Conservation (phyloP, 2,329 filamentous ascomycete genomes). For the Monilinia vaccinii-corymbosi region DNA sequence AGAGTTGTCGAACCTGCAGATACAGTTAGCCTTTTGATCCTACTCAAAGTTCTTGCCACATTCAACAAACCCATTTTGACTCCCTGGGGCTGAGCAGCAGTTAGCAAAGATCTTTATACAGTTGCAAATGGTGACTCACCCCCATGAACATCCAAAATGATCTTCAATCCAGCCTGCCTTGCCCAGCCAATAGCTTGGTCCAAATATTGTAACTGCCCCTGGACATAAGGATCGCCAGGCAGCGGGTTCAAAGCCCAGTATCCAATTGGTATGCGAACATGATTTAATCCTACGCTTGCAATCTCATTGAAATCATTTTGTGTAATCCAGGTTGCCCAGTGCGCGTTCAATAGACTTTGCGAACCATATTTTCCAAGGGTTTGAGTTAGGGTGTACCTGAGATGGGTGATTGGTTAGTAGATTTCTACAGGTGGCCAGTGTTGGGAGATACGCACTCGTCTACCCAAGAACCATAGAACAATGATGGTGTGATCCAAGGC, state of each 20-base stretch:
- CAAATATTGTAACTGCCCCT: constrained; percentile 50
- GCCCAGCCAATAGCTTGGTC: constrained; percentile 52
- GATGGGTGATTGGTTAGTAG: background rate
- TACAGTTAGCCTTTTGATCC: background rate
- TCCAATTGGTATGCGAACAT: constrained; percentile 56
- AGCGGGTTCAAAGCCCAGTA: constrained; percentile 52
- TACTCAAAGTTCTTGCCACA: background rate
- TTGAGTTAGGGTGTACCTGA: constrained; percentile 30
- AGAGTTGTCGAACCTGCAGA: constrained; percentile 48
- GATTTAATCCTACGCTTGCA: constrained; percentile 43
- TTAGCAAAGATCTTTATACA: background rate
- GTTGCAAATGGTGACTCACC: constrained; percentile 33
- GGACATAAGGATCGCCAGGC: constrained; percentile 49
- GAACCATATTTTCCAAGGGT: constrained; percentile 39
- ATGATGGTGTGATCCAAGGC: constrained; percentile 47
- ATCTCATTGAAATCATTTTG: constrained; percentile 36
- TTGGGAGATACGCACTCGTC: constrained; percentile 28
- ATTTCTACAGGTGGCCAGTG: background rate
- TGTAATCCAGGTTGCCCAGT: constrained; percentile 49
- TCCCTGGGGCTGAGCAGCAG: constrained; percentile 40
- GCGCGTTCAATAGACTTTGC: constrained; percentile 37
- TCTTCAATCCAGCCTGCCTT: constrained; percentile 45
- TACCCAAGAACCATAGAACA: constrained; percentile 34
- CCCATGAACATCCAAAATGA: constrained; percentile 60
- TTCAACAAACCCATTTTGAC: constrained; percentile 44